Evolutionary conservation across 179 eudicot species (phyloP).

Genomic region (Sideroxylon spinosum): DNA sequence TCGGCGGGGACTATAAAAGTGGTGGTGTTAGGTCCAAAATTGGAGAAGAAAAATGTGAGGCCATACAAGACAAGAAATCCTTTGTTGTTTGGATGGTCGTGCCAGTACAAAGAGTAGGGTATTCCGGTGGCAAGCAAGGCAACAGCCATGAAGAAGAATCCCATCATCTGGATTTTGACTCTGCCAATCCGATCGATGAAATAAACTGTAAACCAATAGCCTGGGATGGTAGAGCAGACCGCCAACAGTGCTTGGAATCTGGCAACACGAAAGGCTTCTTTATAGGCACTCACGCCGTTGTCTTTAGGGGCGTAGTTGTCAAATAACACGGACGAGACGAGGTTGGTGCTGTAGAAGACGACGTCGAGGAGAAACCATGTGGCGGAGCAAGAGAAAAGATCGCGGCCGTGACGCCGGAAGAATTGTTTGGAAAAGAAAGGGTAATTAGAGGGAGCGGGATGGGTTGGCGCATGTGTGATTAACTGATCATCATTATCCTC

Average conservation of each 20-base stretch:
- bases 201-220: conserved; percentile 48
- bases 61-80: conserved; percentile 46
- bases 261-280: conserved; percentile 42
- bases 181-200: conserved; percentile 56
- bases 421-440: conserved; percentile 42
- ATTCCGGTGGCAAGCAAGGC: conserved; percentile 35
- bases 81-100: not conserved
- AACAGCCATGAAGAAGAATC: conserved; percentile 42
- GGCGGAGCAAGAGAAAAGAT: conserved; percentile 50
- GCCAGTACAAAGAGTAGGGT: conserved; percentile 25
- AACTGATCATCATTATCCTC: no score
- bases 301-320: conserved; percentile 11
- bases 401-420: conserved; percentile 48
- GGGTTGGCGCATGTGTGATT: no score
- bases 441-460: conserved; percentile 25
- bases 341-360: conserved; percentile 59
- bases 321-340: conserved; percentile 42
- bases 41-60: conserved; percentile 47
- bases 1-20: conserved; percentile 66
- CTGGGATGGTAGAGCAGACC: conserved; percentile 51
- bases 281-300: conserved; percentile 22
- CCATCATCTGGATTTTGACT: conserved; percentile 48
- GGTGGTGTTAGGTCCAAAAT: conserved; percentile 67
- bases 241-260: conserved; percentile 50
- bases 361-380: conserved; percentile 57